Percentiles rank a stretch among this genome's conserved stretches.
These are phyloP conservation scores for Eremothecium gossypii DNA, from an alignment of 1,139 yeast species.

Conservation along the genomic window DNA sequence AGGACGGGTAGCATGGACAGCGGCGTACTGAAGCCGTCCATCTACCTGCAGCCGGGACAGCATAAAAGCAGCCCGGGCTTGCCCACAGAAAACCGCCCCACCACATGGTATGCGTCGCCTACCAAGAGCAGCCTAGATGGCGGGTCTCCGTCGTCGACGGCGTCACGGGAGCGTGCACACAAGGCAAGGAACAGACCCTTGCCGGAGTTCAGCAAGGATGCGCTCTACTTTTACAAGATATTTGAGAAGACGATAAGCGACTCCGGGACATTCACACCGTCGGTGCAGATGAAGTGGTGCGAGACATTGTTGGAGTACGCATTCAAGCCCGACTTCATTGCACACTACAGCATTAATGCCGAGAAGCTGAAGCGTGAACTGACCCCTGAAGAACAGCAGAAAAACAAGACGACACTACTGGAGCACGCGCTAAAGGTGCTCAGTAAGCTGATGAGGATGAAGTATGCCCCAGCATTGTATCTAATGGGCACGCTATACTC, in stretches of 20 bases:
- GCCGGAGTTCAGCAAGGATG: slow-evolving; percentile 15
- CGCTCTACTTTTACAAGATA: slow-evolving; percentile 14
- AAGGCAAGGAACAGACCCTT: background rate
- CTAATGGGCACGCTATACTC: slow-evolving; percentile 55
- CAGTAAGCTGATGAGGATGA: slow-evolving; percentile 39
- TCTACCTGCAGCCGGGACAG: background rate
- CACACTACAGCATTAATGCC: slow-evolving; percentile 40
- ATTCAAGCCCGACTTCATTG: slow-evolving; percentile 32
- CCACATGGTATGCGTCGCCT: slow-evolving; percentile 1
- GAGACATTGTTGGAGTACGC: slow-evolving; percentile 40
- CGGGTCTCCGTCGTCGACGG: background rate
- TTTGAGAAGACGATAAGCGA: slow-evolving; percentile 21
- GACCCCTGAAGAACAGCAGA: slow-evolving; percentile 37
- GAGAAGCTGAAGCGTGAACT: slow-evolving; percentile 31
- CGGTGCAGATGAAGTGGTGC: slow-evolving; percentile 44
- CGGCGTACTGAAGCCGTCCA: background rate
- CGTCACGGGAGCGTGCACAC: background rate
- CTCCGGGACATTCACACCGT: slow-evolving; percentile 32
- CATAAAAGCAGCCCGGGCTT: background rate
- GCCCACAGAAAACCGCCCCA: background rate
- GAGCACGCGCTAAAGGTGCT: slow-evolving; percentile 49
- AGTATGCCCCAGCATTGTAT: slow-evolving; percentile 44
- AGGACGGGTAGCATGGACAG: background rate
- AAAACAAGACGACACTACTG: slow-evolving; percentile 47
- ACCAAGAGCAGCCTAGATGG: background rate